These are phyloP conservation scores for Suillus plorans DNA, from an alignment of 768 basidiomycete genomes.

Conservation along the genomic window DNA sequence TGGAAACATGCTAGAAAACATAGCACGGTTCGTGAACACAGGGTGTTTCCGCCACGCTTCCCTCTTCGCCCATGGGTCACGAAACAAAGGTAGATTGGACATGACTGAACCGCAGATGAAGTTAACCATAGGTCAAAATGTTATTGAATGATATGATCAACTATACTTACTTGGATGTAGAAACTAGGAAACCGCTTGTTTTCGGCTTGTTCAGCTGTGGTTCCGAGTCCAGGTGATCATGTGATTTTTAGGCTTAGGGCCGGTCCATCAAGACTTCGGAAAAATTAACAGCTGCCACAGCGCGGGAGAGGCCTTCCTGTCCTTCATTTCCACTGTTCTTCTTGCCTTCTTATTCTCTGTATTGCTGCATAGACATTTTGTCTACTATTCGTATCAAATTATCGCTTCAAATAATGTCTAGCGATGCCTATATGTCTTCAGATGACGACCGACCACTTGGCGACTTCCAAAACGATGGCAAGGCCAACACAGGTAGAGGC, in stretches of 20 bases:
- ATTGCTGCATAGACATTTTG: slow-evolving; percentile 25
- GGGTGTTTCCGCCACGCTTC: slow-evolving; percentile 92
- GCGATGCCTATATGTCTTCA: slow-evolving; percentile 51
- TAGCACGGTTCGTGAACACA: slow-evolving; percentile 82
- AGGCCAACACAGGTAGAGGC: slow-evolving; percentile 39
- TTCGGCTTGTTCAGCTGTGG: slow-evolving; percentile 2
- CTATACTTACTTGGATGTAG: not conserved
- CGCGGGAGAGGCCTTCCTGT: slow-evolving; percentile 25
- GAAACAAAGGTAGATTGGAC: slow-evolving; percentile 70
- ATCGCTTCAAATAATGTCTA: slow-evolving; percentile 36
- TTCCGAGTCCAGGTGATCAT: slow-evolving; percentile 16
- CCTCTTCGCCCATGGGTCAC: slow-evolving; percentile 92
- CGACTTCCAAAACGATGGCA: slow-evolving; percentile 37
- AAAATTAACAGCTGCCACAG: slow-evolving; percentile 23
- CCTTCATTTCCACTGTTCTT: slow-evolving; percentile 28
- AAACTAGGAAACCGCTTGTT: not conserved
- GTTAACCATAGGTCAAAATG: not conserved
- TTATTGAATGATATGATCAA: not conserved
- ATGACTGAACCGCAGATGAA: slow-evolving; percentile 32
- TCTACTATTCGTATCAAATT: slow-evolving; percentile 7
- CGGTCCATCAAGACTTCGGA: slow-evolving; percentile 48
- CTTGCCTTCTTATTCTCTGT: slow-evolving; percentile 22
- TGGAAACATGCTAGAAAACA: slow-evolving; percentile 91
- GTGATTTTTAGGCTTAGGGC: slow-evolving; percentile 49
- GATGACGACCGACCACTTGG: slow-evolving; percentile 59